Evolutionary conservation across 202 grass and related monocot species (phyloP).

Genomic region (Saccharum hybrid): DNA sequence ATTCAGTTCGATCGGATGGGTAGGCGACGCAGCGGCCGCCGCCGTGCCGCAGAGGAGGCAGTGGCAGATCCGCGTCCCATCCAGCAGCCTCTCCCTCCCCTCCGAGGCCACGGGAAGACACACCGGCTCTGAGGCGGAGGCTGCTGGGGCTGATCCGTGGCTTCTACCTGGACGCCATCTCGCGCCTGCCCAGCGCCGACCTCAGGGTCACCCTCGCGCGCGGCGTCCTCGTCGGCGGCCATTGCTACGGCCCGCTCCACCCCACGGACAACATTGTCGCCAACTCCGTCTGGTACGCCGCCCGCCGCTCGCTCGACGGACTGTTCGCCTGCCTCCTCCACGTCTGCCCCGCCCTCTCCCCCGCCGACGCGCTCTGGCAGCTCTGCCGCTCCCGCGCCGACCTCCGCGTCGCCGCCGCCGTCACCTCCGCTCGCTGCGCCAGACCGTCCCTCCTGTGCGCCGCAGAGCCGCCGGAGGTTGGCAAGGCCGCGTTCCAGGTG

Average conservation of each 20-base stretch:
- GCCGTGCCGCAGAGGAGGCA: too few relatives aligned
- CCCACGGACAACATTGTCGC: conserved; percentile 4
- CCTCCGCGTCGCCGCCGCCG: background rate
- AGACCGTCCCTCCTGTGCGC: background rate
- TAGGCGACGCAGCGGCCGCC: too few relatives aligned
- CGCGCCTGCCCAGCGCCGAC: background rate
- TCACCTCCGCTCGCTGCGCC: background rate
- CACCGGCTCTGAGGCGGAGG: too few relatives aligned
- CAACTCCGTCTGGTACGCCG: conserved; percentile 18
- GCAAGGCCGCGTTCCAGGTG: background rate
- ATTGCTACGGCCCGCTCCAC: background rate
- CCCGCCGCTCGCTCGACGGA: conserved; percentile 14
- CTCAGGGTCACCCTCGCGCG: background rate
- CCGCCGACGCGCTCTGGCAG: conserved; percentile 28
- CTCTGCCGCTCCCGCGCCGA: background rate
- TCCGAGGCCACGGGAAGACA: too few relatives aligned
- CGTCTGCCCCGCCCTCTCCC: background rate
- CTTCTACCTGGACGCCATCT: conserved; percentile 12
- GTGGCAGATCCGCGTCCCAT: too few relatives aligned
- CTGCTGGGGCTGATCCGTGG: background rate
- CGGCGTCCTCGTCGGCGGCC: background rate
- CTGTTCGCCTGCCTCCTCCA: conserved; percentile 22
- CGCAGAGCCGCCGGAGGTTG: background rate
- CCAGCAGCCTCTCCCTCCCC: too few relatives aligned
- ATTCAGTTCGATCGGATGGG: too few relatives aligned